phyloP scores from a whole-genome alignment of 768 basidiomycete species.

The Tylopilus sp. region DNA sequence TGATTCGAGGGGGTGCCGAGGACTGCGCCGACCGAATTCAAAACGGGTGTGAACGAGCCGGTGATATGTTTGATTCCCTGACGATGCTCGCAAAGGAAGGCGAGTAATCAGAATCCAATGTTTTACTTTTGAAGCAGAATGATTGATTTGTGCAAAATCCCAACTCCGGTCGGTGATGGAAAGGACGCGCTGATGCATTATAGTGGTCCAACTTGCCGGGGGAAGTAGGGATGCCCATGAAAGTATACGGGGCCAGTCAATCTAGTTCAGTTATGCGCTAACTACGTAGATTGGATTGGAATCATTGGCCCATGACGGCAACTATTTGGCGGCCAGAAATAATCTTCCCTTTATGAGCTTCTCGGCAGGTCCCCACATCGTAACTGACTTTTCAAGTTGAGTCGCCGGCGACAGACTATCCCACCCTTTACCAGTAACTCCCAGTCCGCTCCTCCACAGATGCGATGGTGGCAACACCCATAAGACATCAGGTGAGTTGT shows the following conservation, averaged over 20 bases:
- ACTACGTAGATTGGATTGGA: conserved; percentile 14
- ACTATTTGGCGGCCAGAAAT: conserved; percentile 11
- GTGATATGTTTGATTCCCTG: conserved; percentile 2
- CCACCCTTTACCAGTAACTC: not conserved
- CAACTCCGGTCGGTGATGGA: not conserved
- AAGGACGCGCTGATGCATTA: too few relatives aligned
- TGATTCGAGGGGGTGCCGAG: not conserved
- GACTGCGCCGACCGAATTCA: not conserved
- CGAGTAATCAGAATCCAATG: not conserved
- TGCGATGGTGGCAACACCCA: conserved; percentile 21
- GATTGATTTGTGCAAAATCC: not conserved
- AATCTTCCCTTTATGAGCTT: conserved; percentile 15
- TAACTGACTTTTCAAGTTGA: conserved; percentile 11
- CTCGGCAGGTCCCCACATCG: conserved; percentile 9
- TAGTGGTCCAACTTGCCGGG: not conserved
- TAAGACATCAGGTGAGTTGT: conserved; percentile 14
- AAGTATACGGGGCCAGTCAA: not conserved
- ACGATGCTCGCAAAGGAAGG: not conserved
- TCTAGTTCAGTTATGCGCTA: not conserved
- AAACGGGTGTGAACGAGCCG: too few relatives aligned
- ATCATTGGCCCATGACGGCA: too few relatives aligned
- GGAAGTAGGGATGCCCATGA: not conserved
- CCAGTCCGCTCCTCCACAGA: conserved; percentile 5
- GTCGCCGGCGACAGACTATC: not conserved
- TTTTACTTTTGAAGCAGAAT: not conserved